Evolutionary conservation across 2,329 filamentous ascomycete genomes (phyloP), one percentile per base, ranked within the genome.

Genomic region (Exophiala xenobiotica): DNA sequence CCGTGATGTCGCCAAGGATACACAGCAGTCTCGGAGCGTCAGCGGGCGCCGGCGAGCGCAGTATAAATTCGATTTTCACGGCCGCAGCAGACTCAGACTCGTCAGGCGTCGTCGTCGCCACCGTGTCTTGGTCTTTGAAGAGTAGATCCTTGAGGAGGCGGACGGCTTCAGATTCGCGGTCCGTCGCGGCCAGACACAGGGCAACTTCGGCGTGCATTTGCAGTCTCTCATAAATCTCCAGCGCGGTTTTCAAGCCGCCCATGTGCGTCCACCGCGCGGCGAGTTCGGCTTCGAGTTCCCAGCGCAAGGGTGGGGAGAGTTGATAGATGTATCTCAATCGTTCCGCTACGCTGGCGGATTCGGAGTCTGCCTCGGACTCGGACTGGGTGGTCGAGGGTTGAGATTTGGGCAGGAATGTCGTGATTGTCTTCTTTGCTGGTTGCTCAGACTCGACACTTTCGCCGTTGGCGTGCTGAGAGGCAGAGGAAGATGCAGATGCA

Each of bases 131-230:
- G n/a, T n/a, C 44, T 42, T 86, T 78, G 72, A 89, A 96, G 0
- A 99, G 74, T 48, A 92, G 85, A 70, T 85, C 84, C 46, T 89
- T 82, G 12, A 97, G 74, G 42, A 96, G 80, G 2, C 78, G 80
- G 49, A 81, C 82, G 1, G 90, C 93, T 64, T 93, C 93, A 19
- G 87, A 87, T 69, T 96, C 91, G 70, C 84, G 78, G n/a, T 85
- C 80, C 0, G 85, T 88, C 0, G 82, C 77, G 9, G 90, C 91
- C 63, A 90, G 86, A 67, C 93, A 99, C 1, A 99, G 77, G 0
- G 93, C 92, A 3, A 91, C 90, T 70, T 99, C 93, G 1, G 93
- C 88, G 90, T 93, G 97, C 68, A 97, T 85, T 50, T 90, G 85
- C 14, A 99, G 74, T 2, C 93, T 81, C 71, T 96, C 91, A 71